These are phyloP conservation scores for Hyphopichia pseudoburtonii DNA, from an alignment of 1,139 yeast genomes.

Conservation along the genomic window DNA sequence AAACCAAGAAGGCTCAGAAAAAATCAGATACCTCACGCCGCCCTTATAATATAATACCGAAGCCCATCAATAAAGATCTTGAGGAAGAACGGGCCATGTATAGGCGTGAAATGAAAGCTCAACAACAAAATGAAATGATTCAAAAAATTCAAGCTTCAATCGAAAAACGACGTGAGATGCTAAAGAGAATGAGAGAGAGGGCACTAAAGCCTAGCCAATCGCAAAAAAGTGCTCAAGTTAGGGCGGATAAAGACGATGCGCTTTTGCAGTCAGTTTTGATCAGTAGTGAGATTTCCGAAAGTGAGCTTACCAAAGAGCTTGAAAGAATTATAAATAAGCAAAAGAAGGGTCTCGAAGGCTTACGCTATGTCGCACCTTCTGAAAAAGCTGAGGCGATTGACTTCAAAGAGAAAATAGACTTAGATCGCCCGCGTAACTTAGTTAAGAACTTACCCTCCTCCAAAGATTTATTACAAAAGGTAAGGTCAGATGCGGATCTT, in stretches of 20 bases:
- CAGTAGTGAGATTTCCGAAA: conserved; percentile 7
- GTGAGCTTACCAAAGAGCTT: conserved; percentile 11
- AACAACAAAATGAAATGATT: no score
- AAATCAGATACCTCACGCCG: no score
- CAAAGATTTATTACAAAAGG: conserved; percentile 46
- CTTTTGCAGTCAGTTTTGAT: conserved; percentile 4
- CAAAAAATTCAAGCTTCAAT: no score
- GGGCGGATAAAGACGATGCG: conserved; percentile 1
- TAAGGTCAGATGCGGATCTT: conserved; percentile 58
- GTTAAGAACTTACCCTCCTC: conserved; percentile 55
- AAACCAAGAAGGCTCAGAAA: no score
- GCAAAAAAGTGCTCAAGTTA: no score
- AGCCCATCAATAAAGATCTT: no score
- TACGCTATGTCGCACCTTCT: conserved; percentile 25
- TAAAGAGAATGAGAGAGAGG: no score
- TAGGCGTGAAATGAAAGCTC: no score
- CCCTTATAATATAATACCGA: no score
- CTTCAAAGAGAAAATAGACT: conserved; percentile 21
- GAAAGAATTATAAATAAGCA: conserved; percentile 16
- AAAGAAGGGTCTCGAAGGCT: conserved; percentile 16
- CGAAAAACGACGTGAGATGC: no score
- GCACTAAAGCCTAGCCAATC: no score
- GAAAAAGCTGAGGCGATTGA: conserved; percentile 16
- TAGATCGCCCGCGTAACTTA: conserved; percentile 56
- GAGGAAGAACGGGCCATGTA: no score